These are phyloP conservation scores for Penicillium fimorum DNA, from an alignment of 495 filamentous ascomycete genomes.

Conservation along the genomic window DNA sequence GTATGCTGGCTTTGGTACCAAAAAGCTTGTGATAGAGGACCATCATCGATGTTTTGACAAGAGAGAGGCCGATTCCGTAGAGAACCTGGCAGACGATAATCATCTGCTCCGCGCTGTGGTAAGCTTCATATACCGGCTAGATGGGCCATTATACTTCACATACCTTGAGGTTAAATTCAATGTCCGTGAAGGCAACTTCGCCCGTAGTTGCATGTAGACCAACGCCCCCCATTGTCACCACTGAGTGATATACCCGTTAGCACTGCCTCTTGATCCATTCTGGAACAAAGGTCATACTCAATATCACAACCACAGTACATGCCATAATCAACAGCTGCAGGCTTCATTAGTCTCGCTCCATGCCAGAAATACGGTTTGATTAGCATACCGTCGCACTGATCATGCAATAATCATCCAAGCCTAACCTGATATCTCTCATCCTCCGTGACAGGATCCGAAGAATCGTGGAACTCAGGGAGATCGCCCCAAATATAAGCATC, in stretches of 20 bases:
- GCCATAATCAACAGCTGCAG: constrained; percentile 4
- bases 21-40: constrained; percentile 20
- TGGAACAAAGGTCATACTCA: constrained; percentile 3
- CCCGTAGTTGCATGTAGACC: constrained; percentile 2
- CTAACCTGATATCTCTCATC: constrained; percentile 9
- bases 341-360: background rate
- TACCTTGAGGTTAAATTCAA: constrained; percentile 11
- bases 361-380: background rate
- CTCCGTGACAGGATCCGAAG: constrained; percentile 6
- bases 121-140: background rate
- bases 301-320: constrained; percentile 8
- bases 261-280: background rate
- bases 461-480: background rate
- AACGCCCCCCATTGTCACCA: constrained; percentile 12
- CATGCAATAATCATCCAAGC: constrained; percentile 8
- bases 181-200: background rate
- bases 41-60: constrained; percentile 22
- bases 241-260: background rate
- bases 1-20: constrained; percentile 16
- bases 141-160: background rate
- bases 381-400: constrained; percentile 2
- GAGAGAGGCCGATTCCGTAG: constrained; percentile 15
- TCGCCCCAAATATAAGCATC: background rate
- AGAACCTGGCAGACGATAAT: constrained; percentile 11
- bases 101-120: constrained; percentile 3